Base-by-base conservation (phyloP, 331 rosid species). In the Saraca asoca region DNA sequence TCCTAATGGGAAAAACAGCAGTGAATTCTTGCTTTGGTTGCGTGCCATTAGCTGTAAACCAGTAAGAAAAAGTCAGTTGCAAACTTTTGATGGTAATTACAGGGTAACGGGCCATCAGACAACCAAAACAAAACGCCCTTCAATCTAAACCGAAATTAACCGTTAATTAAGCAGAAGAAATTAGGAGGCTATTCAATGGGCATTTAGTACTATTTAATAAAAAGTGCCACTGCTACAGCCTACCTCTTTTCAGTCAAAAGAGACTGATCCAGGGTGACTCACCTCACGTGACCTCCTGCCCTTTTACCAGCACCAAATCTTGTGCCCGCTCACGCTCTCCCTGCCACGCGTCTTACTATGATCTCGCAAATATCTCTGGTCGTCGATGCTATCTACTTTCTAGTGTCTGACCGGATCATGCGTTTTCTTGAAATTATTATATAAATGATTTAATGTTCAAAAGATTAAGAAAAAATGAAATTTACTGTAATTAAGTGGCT, bases 201-300 rank as follows among this genome's bases (percentile, higher is more conserved):
- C 11, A 8, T 7, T 19, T 75, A 63, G 64, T 5, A 52, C 54
- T 55, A 37, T 50, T 24, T n/a, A 49, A 35, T 70, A 52, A n/a
- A 46, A 39, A 24, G 3, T 24, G 31, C 3, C 31, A 1, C 31
- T 14, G 49, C 31, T 15, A 62, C 54, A 51, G 42, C 51, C 6
- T 18, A 13, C 6, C 15, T 6, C 15, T 80, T 71, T 58, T 48
- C 70, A 66, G 94, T 91, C 88, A 88, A 86, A 82, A 82, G 46
- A 67, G 79, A 78, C 82, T 64, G 82, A 63, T 61, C 59, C 76
- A 66, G 82, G 80, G 80, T 78, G 81, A 67, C 71, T 66, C 68
- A 2, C 5, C 77, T 83, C 95, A 88, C 95, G 90, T 86, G 96
- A 88, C 82, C 59, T 29, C 69, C 76, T 79, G 66, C 78, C 42